A percentile compares a stretch with the other conserved stretches of the same genome.
Evolutionary conservation across 768 basidiomycete species (phyloP).

Genomic region (Boletus pseudo-olivaceus): DNA sequence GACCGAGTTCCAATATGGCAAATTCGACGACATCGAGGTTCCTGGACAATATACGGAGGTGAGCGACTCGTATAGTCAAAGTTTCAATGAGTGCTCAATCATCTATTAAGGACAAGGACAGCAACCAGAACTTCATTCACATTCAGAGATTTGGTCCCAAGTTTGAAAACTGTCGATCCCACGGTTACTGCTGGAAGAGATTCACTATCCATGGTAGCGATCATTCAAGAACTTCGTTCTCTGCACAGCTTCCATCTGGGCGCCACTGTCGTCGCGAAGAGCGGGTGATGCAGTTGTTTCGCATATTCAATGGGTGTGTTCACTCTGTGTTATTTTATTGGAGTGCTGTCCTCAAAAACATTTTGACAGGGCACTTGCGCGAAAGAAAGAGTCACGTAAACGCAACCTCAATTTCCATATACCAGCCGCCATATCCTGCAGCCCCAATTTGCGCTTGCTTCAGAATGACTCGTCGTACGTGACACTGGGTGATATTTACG

Average conservation of each 20-base stretch:
- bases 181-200: constrained; percentile 84
- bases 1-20: constrained; percentile 96
- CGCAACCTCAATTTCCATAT: constrained; percentile 90
- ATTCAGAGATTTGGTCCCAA: constrained; percentile 89
- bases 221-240: constrained; percentile 84
- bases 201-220: constrained; percentile 90
- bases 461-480: constrained; percentile 92
- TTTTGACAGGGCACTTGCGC: constrained; percentile 63
- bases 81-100: background rate
- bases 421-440: constrained; percentile 81
- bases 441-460: constrained; percentile 77
- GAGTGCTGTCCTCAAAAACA: background rate
- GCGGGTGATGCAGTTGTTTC: constrained; percentile 83
- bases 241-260: constrained; percentile 83
- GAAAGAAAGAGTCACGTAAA: constrained; percentile 91
- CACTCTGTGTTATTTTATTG: background rate
- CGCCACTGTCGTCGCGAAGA: constrained; percentile 91
- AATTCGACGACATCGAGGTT: constrained; percentile 96
- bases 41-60: constrained; percentile 99
- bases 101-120: constrained; percentile 80
- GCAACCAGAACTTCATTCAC: constrained; percentile 83
- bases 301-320: constrained; percentile 88
- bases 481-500: constrained; percentile 90
- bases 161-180: constrained; percentile 85
- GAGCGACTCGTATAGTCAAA: constrained; percentile 10